Evolutionary conservation across 495 filamentous ascomycete genomes (phyloP), one percentile per base, ranked within the genome.

Genomic region (Lentithecium fluviatile): DNA sequence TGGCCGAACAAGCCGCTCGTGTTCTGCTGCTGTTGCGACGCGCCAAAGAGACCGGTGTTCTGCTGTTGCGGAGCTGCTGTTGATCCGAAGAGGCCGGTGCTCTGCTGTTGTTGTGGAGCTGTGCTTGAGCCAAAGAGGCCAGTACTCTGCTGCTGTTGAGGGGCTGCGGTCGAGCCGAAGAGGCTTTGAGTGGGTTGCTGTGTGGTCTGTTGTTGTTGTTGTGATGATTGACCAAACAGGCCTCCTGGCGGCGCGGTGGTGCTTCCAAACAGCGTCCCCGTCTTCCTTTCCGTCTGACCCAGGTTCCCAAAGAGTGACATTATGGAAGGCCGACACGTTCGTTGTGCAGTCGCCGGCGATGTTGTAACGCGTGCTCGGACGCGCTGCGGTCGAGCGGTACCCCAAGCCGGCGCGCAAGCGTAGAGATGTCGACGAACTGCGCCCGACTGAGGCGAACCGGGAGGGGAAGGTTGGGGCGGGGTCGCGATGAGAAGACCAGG

Each of bases 231-330:
- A 19, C 68, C 71, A 50, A 78, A 78, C 7, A 72, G 38, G 2
- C 73, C 69, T 57, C 71, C 71, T 47, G 56, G 2, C 36, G 65
- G 65, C 1, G 55, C 65, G 3, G 55, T 54, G 7, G 60, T 60
- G 51, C 47, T 68, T 29, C 78, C 77, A 60, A 83, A 81, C 10
- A 79, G 70, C 46, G 77, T 77, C 65, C 75, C 77, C 34, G 61
- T 64, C 23, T 54, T 58, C 55, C 43, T 58, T 25, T 64, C 61
- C 24, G 51, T 32, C 21, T 20, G 11, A 6, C 23, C 53, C 0
- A 42, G 20, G 15, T 26, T 47, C 20, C 21, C 37, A 13, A 47
- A 20, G n/a, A 56, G 13, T 21, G 40, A 43, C 40, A 43, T 43
- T 32, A 32, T 32, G 29, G 29, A 32, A 10, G 29, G 3, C 29